phyloP scores from a whole-genome alignment of 1,139 yeast genomes.

The Hansenula sp. region DNA sequence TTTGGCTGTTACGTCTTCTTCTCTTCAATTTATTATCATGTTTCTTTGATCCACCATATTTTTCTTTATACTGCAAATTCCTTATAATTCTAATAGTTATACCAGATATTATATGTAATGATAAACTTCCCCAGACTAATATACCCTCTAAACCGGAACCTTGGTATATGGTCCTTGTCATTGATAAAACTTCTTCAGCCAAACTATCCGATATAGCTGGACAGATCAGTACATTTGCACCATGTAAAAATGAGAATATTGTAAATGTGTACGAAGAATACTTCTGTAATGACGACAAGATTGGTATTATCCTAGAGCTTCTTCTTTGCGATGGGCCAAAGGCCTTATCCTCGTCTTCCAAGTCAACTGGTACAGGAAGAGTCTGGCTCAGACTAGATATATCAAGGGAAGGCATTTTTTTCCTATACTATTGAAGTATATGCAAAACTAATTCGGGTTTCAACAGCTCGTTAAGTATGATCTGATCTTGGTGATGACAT shows the following conservation, averaged over 20 bases:
- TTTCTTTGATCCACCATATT: constrained; percentile 18
- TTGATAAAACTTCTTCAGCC: constrained; percentile 55
- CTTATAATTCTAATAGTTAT: constrained; percentile 40
- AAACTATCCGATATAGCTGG: constrained; percentile 47
- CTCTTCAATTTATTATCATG: constrained; percentile 6
- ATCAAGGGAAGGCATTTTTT: not conserved
- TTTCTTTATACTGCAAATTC: constrained; percentile 25
- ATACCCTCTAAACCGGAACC: constrained; percentile 45
- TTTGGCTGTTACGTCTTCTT: constrained; percentile 16
- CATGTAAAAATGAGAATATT: constrained; percentile 56
- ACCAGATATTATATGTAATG: constrained; percentile 54
- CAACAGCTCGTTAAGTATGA: too few relatives aligned
- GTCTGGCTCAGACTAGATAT: not conserved
- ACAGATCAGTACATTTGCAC: constrained; percentile 48
- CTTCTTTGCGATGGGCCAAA: constrained; percentile 1
- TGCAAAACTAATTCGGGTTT: too few relatives aligned
- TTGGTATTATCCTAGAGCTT: constrained; percentile 1
- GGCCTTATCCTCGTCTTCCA: not conserved
- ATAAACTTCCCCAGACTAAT: constrained; percentile 44
- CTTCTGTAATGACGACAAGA: constrained; percentile 38
- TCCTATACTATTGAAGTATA: too few relatives aligned
- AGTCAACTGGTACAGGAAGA: not conserved
- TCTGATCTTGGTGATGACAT: not conserved
- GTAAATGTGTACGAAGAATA: constrained; percentile 61
- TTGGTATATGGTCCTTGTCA: constrained; percentile 63